These are phyloP conservation scores for Hortaea werneckii DNA, from an alignment of 2,329 filamentous ascomycete species.

Conservation along the genomic window DNA sequence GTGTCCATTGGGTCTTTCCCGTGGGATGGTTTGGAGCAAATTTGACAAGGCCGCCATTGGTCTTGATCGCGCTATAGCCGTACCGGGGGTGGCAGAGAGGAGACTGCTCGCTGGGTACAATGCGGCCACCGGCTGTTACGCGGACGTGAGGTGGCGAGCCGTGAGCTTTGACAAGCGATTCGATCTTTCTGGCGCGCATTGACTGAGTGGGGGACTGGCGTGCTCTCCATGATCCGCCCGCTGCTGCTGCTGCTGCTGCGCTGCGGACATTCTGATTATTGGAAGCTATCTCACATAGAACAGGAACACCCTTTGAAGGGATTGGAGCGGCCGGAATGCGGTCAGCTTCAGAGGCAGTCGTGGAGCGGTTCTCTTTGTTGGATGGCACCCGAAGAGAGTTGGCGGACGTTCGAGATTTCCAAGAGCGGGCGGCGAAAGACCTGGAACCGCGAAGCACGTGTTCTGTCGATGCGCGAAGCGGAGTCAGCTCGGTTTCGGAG, in stretches of 20 bases:
- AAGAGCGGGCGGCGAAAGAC: slow-evolving; percentile 27
- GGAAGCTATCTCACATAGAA: slow-evolving; percentile 25
- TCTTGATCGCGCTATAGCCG: slow-evolving; percentile 28
- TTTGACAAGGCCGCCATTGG: slow-evolving; percentile 28
- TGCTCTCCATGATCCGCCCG: slow-evolving; percentile 9
- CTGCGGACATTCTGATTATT: slow-evolving; percentile 22
- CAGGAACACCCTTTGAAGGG: slow-evolving; percentile 7
- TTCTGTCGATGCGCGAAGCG: slow-evolving; percentile 17
- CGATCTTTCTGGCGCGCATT: slow-evolving; percentile 39
- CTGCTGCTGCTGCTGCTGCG: neutral
- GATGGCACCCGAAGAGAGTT: slow-evolving; percentile 20
- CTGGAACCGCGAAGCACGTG: slow-evolving; percentile 29
- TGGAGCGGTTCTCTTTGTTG: slow-evolving; percentile 24
- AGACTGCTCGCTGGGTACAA: slow-evolving; percentile 39
- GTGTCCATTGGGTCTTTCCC: slow-evolving; percentile 20
- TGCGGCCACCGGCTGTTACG: slow-evolving; percentile 43
- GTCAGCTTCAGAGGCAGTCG: slow-evolving; percentile 10
- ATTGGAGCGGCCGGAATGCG: slow-evolving; percentile 7
- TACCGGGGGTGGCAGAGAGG: slow-evolving; percentile 29
- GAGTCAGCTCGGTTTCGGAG: slow-evolving; percentile 9
- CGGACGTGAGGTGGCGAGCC: slow-evolving; percentile 41
- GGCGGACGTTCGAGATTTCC: slow-evolving; percentile 21
- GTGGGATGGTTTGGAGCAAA: slow-evolving; percentile 26
- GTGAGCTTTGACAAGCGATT: slow-evolving; percentile 41
- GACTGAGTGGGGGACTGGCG: slow-evolving; percentile 40